Evolutionary conservation across 2,329 filamentous ascomycete genomes (phyloP), one percentile per base, ranked within the genome.

Genomic region (Lasiodiplodia citricola): DNA sequence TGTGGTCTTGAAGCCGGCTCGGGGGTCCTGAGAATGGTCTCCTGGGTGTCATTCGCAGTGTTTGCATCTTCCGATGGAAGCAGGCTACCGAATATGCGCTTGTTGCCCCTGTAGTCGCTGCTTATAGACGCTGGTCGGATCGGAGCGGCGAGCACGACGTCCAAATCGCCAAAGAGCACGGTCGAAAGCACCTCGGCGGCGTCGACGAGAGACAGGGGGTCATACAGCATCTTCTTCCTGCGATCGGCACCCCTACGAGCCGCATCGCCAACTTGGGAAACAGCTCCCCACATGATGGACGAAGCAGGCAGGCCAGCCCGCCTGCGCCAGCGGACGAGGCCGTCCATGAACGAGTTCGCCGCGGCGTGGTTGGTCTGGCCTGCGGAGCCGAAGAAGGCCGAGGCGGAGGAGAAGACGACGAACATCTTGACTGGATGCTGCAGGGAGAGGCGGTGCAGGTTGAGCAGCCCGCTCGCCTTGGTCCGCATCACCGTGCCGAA

Each of bases 391-490:
- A 87, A 79, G n/a, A 85, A 82, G 2, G 84, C 83, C 0, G 83
- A 81, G 2, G 85, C 85, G 0, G 86, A 88, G n/a, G 87, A 82
- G 69, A 74, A 75, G 21, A 80, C 68, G 47, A 83, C 68, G 75
- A 88, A 88, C 77, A 88, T 87, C 74, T 81, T 78, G 3, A 82
- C 71, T 6, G 70, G 68, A 13, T 67, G 31, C 1, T 70, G 28
- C 21, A 35, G 5, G 25, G 74, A 71, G 2, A 70, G 10, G 28
- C 37, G 31, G 65, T 78, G 76, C 13, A 78, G 68, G 73, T 88
- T 88, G 82, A 83, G 85, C 2, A 83, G 84, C 5, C 85, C 86
- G 8, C 83, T 77, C 0, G 86, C 83, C 74, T 88, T 89, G 70
- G 86, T 85, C 7, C 18, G 18, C 47, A 51, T 51, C 18, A 51